phyloP scores from a whole-genome alignment of 2,329 filamentous ascomycete genomes.

The Chaetomium globosum region DNA sequence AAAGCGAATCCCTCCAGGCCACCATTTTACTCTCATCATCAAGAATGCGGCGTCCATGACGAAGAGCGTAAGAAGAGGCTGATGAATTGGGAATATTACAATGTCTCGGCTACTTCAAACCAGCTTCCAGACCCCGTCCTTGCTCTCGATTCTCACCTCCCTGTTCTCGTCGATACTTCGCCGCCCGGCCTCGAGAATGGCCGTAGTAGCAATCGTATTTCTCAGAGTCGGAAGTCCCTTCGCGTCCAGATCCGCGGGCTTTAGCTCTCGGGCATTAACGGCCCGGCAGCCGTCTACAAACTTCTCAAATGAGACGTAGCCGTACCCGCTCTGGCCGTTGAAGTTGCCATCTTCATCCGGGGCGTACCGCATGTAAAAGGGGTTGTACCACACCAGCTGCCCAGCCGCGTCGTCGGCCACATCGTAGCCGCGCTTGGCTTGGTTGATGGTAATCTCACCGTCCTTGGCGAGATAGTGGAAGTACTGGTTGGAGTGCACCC shows the following conservation, averaged over 20 bases:
- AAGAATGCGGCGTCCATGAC: neutral
- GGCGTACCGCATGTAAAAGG: slow-evolving; percentile 93
- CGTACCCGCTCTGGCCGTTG: slow-evolving; percentile 85
- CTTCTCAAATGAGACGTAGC: slow-evolving; percentile 93
- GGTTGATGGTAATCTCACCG: slow-evolving; percentile 86
- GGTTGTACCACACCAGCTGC: slow-evolving; percentile 83
- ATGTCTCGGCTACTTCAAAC: slow-evolving; percentile 41
- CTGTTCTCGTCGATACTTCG: slow-evolving; percentile 81
- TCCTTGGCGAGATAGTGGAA: slow-evolving; percentile 89
- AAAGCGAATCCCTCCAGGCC: neutral
- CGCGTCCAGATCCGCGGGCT: slow-evolving; percentile 74
- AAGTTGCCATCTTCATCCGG: slow-evolving; percentile 96
- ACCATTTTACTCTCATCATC: neutral
- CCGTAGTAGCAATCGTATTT: slow-evolving; percentile 90
- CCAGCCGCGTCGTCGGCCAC: slow-evolving; percentile 78
- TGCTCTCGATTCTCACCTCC: slow-evolving; percentile 71
- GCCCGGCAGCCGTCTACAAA: slow-evolving; percentile 85
- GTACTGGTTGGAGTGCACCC: slow-evolving; percentile 96
- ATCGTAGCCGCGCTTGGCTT: slow-evolving; percentile 92
- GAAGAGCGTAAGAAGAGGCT: neutral
- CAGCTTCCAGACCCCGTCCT: slow-evolving; percentile 69
- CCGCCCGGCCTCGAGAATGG: slow-evolving; percentile 85
- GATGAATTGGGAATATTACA: neutral
- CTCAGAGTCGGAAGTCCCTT: slow-evolving; percentile 80
- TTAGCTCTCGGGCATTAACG: slow-evolving; percentile 73